Evolutionary conservation across 345 rosid genomes (phyloP).

Genomic region (Aethionema arabicum): DNA sequence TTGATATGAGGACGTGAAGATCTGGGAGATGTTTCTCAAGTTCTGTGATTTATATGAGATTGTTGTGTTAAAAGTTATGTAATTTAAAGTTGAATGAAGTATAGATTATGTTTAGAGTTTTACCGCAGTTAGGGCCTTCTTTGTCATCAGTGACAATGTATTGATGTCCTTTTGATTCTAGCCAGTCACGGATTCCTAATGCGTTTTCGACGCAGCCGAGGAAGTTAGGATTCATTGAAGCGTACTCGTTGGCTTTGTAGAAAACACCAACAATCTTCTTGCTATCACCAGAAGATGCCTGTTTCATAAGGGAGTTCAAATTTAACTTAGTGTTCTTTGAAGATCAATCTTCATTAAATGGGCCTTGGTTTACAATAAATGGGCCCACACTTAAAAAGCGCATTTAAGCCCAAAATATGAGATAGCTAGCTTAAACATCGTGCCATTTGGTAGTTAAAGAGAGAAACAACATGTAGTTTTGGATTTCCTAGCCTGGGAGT

Average conservation of each 20-base stretch:
- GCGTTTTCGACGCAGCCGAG: conserved; percentile 76
- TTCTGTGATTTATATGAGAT: conserved; percentile 40
- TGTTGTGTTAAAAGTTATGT: not conserved
- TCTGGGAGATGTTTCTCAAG: conserved; percentile 89
- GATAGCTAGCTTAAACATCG: not conserved
- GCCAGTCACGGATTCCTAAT: conserved; percentile 75
- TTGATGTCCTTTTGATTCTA: conserved; percentile 81
- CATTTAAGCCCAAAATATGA: not conserved
- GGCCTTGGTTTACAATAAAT: not conserved
- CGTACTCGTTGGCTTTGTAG: conserved; percentile 88
- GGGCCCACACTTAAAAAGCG: conserved; percentile 7
- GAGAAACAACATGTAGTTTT: conserved; percentile 20
- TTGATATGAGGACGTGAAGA: conserved; percentile 76
- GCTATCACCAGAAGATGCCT: conserved; percentile 73
- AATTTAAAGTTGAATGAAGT: no score
- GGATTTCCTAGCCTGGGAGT: not conserved
- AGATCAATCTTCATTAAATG: not conserved
- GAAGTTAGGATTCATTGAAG: conserved; percentile 69
- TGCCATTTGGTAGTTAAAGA: conserved; percentile 7
- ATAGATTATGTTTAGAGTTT: conserved; percentile 11
- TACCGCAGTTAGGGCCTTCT: conserved; percentile 77
- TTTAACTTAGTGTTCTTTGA: not conserved
- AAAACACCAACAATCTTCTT: conserved; percentile 96
- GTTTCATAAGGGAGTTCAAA: conserved; percentile 24
- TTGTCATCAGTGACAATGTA: conserved; percentile 92